Evolutionary conservation across 202 grass and related monocot genomes (phyloP).

Genomic region (Panicum virgatum): DNA sequence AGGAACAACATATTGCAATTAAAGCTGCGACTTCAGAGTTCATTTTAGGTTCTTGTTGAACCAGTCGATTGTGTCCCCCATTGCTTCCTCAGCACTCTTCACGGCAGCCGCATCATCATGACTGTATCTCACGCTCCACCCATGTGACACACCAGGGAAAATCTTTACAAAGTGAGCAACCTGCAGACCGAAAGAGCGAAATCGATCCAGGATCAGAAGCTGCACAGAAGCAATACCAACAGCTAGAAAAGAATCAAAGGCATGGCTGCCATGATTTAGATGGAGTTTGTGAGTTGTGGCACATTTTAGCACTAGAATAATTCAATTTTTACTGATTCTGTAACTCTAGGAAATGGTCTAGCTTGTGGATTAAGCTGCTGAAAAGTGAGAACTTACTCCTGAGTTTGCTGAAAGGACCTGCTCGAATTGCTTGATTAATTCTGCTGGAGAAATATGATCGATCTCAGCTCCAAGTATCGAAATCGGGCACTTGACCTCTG

Average conservation of each 20-base stretch:
- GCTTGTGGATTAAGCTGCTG: background rate
- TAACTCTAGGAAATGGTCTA: background rate
- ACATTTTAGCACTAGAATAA: background rate
- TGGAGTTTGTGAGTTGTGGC: background rate
- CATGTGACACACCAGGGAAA: slow-evolving; percentile 73
- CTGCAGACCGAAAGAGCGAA: slow-evolving; percentile 26
- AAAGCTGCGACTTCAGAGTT: slow-evolving; percentile 5
- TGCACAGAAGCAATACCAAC: background rate
- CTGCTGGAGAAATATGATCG: slow-evolving; percentile 40
- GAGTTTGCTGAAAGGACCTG: slow-evolving; percentile 49
- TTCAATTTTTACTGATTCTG: background rate
- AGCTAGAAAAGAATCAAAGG: background rate
- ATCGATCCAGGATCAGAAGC: background rate
- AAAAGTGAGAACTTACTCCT: slow-evolving; percentile 46
- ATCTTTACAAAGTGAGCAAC: slow-evolving; percentile 58
- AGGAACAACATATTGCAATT: background rate
- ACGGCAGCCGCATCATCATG: slow-evolving; percentile 41
- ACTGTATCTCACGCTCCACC: slow-evolving; percentile 65
- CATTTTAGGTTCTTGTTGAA: slow-evolving; percentile 59
- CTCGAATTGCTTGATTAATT: slow-evolving; percentile 68
- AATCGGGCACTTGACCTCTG: slow-evolving; percentile 58
- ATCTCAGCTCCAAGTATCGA: slow-evolving; percentile 70
- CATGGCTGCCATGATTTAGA: background rate
- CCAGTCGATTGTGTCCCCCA: slow-evolving; percentile 51
- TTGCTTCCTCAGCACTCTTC: slow-evolving; percentile 61